Conservation (phyloP, 805 yeast species). For the Monosporozyma servazzii region DNA sequence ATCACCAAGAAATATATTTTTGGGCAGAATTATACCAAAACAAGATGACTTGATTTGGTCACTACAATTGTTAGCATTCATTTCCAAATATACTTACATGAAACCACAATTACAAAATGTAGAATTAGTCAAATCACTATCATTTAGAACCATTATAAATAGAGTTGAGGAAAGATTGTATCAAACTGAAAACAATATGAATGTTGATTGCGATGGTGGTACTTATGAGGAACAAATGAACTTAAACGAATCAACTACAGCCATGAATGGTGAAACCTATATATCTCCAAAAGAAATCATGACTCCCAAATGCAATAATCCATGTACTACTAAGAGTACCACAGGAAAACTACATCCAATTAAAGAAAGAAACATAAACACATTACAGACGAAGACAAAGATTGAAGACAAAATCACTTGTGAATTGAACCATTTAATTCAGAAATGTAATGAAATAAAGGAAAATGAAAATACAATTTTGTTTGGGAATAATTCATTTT, state of each 20-base stretch:
- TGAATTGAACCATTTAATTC: background rate
- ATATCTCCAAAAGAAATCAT: background rate
- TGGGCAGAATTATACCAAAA: constrained; percentile 77
- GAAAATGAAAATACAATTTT: background rate
- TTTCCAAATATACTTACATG: constrained; percentile 79
- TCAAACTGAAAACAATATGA: background rate
- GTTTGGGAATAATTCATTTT: background rate
- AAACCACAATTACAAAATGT: constrained; percentile 68
- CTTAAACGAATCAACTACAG: background rate
- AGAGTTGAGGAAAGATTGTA: constrained; percentile 11
- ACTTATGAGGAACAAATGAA: constrained; percentile 2
- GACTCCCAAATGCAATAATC: background rate
- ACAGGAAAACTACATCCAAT: background rate
- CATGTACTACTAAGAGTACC: background rate
- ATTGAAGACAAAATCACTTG: background rate
- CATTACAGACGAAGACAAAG: background rate
- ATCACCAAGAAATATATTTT: constrained; percentile 44
- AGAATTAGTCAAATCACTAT: constrained; percentile 63
- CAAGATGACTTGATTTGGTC: constrained; percentile 95
- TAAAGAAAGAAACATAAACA: background rate
- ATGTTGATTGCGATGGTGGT: background rate
- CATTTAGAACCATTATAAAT: constrained; percentile 35
- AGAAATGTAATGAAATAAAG: background rate
- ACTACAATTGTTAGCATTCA: constrained; percentile 81
- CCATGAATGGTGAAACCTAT: background rate